Percentiles rank a stretch among this genome's conserved stretches.
Conservation (phyloP, 352 stramenopile genomes). For the Thalassiosira pacifica region DNA sequence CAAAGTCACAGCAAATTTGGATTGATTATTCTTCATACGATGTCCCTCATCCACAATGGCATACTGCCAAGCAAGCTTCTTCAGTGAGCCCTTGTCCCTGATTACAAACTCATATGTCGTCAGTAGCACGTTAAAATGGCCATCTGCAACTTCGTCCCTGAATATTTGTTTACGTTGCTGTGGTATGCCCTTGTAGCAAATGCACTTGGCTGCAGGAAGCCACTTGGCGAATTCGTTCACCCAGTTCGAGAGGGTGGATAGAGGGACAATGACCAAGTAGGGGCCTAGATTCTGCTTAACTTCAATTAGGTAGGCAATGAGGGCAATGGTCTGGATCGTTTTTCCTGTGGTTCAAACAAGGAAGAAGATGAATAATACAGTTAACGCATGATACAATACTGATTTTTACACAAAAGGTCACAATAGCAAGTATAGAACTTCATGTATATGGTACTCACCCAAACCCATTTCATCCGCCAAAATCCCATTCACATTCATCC, state of each 20-base stretch:
- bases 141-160: slow-evolving; percentile 89
- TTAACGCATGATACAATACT: not conserved
- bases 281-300: slow-evolving; percentile 91
- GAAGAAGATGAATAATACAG: slow-evolving; percentile 1
- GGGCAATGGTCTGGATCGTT: slow-evolving; percentile 93
- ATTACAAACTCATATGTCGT: slow-evolving; percentile 99
- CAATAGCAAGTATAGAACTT: no score
- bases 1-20: slow-evolving; percentile 91
- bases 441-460: no score
- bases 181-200: slow-evolving; percentile 91
- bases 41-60: slow-evolving; percentile 99
- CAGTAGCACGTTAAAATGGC: slow-evolving; percentile 97
- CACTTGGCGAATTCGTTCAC: slow-evolving; percentile 98
- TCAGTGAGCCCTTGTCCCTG: slow-evolving; percentile 95
- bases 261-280: slow-evolving; percentile 98
- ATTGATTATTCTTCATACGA: slow-evolving; percentile 98
- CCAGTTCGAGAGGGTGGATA: slow-evolving; percentile 99
- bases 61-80: slow-evolving; percentile 97
- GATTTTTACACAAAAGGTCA: not conserved
- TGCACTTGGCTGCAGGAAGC: slow-evolving; percentile 78
- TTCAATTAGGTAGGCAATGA: slow-evolving; percentile 90
- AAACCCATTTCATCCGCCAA: slow-evolving; percentile 93
- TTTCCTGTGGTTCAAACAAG: slow-evolving; percentile 91
- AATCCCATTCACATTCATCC: slow-evolving; percentile 96
- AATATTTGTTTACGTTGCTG: slow-evolving; percentile 92